Base-by-base conservation (phyloP, 345 rosid species). In the Brassica rapa region DNA sequence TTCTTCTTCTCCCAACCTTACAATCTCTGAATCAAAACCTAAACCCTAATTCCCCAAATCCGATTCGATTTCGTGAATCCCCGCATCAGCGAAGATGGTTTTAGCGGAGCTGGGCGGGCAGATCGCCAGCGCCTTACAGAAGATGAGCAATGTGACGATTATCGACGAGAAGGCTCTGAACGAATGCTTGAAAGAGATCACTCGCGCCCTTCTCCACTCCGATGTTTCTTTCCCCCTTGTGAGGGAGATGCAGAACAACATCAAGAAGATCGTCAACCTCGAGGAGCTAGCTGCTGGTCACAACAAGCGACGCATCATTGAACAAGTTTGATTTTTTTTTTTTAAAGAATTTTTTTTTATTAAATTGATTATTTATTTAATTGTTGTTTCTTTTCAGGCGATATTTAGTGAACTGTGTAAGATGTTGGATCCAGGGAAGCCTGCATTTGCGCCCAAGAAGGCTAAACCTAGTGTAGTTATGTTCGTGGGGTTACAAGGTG, bases 271-370 rank as follows among this genome's bases (percentile, higher is more conserved):
- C 57, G 98, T 92, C 83, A 94, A 94, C 74, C 92, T 94, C 23
- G 93, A 89, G 24, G 97, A 94, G 65, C 93, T 94, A 37, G 98
- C 98, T 41, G 97, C 98, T 11, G 98, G 98, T 3, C 98, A 94
- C 83, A 92, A 94, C 84, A 79, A 73, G 68, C 82, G 82, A 1
- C 68, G 75, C 76, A 95, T 95, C 85, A 95, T 95, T 76, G 97
- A 95, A 66, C 91, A 93, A 83, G 96, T 93, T 56, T 2, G 0
- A n/a, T n/a, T n/a, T 2, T 10, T 33, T 72, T 11, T 29, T 11
- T 41, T 41, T 3, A 19, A 19, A n/a, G n/a, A n/a, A n/a, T n/a
- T n/a, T n/a, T n/a, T n/a, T 35, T 35, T 7, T 35, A 0, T 24
- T 24, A 25, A 27, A 27, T 35, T 12, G 25, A 41, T 73, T 0